phyloP scores from a whole-genome alignment of 2,329 filamentous ascomycete genomes.

The Monosporascus ibericus region DNA sequence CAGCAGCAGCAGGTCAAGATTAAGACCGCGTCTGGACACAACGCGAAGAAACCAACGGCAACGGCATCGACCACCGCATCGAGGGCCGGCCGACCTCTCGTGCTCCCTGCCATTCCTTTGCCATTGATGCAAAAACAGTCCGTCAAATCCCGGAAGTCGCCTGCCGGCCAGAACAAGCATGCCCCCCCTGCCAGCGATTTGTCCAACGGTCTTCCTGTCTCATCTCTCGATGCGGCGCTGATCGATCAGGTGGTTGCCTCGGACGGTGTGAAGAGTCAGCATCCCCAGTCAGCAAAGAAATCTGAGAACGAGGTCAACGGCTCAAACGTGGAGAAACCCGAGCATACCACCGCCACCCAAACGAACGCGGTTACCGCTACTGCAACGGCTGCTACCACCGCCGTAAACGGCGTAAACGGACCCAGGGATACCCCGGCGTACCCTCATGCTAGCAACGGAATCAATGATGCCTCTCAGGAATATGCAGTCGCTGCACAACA shows the following conservation, averaged over 20 bases:
- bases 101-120: slow-evolving; percentile 26
- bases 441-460: slow-evolving; percentile 5
- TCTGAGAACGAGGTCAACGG: slow-evolving; percentile 17
- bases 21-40: slow-evolving; percentile 16
- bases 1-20: neutral
- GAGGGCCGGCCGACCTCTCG: slow-evolving; percentile 15
- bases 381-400: neutral
- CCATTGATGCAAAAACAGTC: slow-evolving; percentile 21
- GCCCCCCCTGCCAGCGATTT: slow-evolving; percentile 5
- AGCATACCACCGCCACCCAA: slow-evolving; percentile 4
- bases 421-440: neutral
- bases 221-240: slow-evolving; percentile 27
- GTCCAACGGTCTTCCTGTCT: slow-evolving; percentile 17
- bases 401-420: slow-evolving; percentile 5
- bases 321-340: slow-evolving; percentile 21
- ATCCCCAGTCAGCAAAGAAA: slow-evolving; percentile 11
- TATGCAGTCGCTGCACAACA: neutral
- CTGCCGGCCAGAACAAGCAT: slow-evolving; percentile 11
- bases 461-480: neutral
- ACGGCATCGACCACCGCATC: slow-evolving; percentile 7
- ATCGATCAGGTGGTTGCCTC: slow-evolving; percentile 13
- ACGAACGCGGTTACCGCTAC: neutral
- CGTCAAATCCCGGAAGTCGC: slow-evolving; percentile 6
- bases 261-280: slow-evolving; percentile 5
- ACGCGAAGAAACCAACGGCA: slow-evolving; percentile 16